These are phyloP conservation scores for Castanospermum australe DNA, from an alignment of 306 rosid genomes.

Conservation along the genomic window DNA sequence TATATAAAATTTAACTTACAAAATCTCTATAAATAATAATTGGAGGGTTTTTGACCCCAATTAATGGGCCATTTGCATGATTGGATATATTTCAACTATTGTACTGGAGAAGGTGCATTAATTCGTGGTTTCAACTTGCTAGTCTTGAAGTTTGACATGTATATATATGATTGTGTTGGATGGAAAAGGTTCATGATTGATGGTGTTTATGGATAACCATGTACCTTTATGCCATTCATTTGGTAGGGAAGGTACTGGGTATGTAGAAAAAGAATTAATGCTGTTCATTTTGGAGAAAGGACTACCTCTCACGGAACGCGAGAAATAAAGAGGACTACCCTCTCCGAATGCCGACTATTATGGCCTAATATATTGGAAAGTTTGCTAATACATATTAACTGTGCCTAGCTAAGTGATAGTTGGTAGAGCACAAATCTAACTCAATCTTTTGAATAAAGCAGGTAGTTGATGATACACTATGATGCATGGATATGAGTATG, in stretches of 20 bases:
- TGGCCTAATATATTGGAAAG: background rate
- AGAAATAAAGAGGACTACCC: background rate
- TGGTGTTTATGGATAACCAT: background rate
- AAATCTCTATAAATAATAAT: too few relatives aligned
- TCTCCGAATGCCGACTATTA: background rate
- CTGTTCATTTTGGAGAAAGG: background rate
- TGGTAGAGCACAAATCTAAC: background rate
- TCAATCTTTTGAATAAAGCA: background rate
- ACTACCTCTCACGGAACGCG: background rate
- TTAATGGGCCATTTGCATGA: too few relatives aligned
- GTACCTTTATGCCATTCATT: background rate
- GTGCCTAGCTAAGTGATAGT: background rate
- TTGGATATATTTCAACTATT: background rate
- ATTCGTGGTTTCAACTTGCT: background rate
- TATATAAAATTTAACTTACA: too few relatives aligned
- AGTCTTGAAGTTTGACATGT: background rate
- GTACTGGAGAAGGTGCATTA: background rate
- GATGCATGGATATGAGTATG: too few relatives aligned
- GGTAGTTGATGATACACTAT: background rate
- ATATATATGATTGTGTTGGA: background rate
- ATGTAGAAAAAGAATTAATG: background rate
- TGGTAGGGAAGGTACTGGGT: background rate
- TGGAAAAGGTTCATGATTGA: background rate
- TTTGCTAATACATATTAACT: too few relatives aligned
- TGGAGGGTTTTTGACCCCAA: too few relatives aligned